Percentiles rank a stretch among this genome's conserved stretches.
phyloP scores from a whole-genome alignment of 305 asterid species.

The Salvia sclarea region DNA sequence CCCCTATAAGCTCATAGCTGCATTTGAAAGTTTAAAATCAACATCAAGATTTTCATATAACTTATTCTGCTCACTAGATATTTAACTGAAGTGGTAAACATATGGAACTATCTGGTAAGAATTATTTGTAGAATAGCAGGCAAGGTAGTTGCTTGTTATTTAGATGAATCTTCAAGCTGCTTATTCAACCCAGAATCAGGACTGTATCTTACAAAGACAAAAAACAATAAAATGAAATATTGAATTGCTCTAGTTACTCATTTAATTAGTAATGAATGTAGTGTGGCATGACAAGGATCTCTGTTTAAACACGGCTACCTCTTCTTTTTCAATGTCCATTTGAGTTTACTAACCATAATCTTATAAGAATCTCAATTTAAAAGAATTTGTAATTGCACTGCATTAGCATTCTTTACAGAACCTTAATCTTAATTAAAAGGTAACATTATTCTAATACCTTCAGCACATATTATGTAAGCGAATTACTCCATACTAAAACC shows the following conservation, averaged over 20 bases:
- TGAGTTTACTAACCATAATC: not conserved
- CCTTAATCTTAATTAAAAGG: not conserved
- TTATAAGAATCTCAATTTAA: not conserved
- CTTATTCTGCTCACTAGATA: not conserved
- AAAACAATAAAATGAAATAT: not conserved
- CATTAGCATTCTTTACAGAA: not conserved
- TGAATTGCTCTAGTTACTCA: not conserved
- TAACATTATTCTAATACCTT: not conserved
- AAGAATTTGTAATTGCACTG: not conserved
- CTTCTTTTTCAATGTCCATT: not conserved
- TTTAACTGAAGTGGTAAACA: slow-evolving; percentile 17
- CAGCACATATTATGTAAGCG: not conserved
- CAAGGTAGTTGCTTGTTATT: not conserved
- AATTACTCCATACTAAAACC: not conserved
- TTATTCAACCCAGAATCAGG: slow-evolving; percentile 4
- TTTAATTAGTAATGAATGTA: not conserved
- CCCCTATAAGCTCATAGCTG: slow-evolving; percentile 82
- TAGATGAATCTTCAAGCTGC: not conserved
- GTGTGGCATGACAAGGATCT: not conserved
- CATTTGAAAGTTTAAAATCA: slow-evolving; percentile 32
- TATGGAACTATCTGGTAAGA: not conserved
- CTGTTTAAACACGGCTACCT: not conserved
- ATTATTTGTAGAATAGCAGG: not conserved
- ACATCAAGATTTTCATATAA: not conserved
- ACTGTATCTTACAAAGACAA: not conserved